Conservation (phyloP, 2,329 filamentous ascomycete genomes). For the Escovopsis sp. region DNA sequence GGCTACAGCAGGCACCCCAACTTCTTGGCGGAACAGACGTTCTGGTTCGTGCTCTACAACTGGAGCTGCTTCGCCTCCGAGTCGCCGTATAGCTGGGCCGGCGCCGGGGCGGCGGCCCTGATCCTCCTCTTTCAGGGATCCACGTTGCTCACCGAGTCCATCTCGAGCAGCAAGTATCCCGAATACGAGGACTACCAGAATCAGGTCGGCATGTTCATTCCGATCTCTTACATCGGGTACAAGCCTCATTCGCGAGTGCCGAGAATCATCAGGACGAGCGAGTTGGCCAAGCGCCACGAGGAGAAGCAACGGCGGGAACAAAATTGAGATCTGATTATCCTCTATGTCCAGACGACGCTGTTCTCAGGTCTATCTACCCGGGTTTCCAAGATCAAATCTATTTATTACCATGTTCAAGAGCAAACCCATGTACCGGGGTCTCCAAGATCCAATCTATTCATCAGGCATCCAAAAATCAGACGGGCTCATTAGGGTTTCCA, state of each 20-base stretch:
- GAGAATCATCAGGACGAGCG: conserved; percentile 35
- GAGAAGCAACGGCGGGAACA: conserved; percentile 23
- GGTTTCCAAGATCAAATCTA: too few species aligned
- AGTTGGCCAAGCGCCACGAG: conserved; percentile 29
- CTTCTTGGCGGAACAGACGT: conserved; percentile 78
- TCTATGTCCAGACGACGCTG: conserved; percentile 1
- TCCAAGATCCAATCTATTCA: too few species aligned
- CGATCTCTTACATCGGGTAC: conserved; percentile 34
- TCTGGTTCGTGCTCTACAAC: conserved; percentile 79
- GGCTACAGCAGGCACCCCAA: conserved; percentile 85
- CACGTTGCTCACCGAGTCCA: conserved; percentile 71
- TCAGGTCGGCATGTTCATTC: conserved; percentile 71
- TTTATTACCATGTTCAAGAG: too few species aligned
- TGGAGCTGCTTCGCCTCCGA: conserved; percentile 69
- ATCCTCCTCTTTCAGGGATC: conserved; percentile 78
- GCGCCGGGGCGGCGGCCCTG: conserved; percentile 51
- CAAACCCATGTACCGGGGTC: too few species aligned
- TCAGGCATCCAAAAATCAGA: too few species aligned
- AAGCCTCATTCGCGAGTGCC: conserved; percentile 21
- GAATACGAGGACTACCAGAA: conserved; percentile 78
- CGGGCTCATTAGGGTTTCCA: too few species aligned
- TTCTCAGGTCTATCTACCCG: conserved; percentile 5
- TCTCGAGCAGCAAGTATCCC: conserved; percentile 69
- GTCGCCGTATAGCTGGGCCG: conserved; percentile 64
- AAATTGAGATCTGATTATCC: conserved; percentile 10